These are phyloP conservation scores for Typha latifolia DNA, from an alignment of 176 grass and related monocot species.

Conservation along the genomic window DNA sequence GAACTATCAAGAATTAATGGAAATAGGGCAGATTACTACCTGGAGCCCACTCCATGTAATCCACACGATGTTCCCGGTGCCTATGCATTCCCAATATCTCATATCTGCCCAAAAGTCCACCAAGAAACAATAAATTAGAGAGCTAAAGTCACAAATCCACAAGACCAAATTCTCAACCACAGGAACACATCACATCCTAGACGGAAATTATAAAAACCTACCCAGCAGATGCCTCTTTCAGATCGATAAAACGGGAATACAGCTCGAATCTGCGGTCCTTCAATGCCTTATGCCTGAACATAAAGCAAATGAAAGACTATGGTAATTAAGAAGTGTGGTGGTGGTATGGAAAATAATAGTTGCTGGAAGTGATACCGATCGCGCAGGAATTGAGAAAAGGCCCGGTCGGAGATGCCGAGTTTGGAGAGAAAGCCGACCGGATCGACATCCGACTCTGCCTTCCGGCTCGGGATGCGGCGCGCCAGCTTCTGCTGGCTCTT, in stretches of 20 bases:
- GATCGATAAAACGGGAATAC: conserved; percentile 74
- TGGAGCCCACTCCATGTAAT: conserved; percentile 98
- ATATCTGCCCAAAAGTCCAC: conserved; percentile 28
- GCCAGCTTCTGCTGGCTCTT: conserved; percentile 28
- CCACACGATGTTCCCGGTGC: conserved; percentile 62
- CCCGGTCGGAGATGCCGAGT: conserved; percentile 52
- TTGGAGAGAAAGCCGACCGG: conserved; percentile 74
- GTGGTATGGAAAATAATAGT: background rate
- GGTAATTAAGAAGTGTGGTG: background rate
- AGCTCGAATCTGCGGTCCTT: conserved; percentile 76
- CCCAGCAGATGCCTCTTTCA: conserved; percentile 73
- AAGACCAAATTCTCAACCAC: background rate
- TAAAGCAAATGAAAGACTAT: conserved; percentile 12
- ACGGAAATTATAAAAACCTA: conserved; percentile 6
- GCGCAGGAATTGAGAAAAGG: conserved; percentile 77
- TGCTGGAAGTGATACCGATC: conserved; percentile 39
- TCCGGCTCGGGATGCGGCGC: conserved; percentile 13
- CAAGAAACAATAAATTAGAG: conserved; percentile 8
- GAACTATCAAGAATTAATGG: background rate
- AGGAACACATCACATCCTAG: background rate
- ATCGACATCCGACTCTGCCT: conserved; percentile 26
- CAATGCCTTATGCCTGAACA: conserved; percentile 62
- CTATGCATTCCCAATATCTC: conserved; percentile 85
- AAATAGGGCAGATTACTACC: conserved; percentile 27
- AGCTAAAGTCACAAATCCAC: background rate